Percentiles rank a stretch among this genome's conserved stretches.
Conservation (phyloP, 805 yeast species). For the Sungouiella blattae region DNA sequence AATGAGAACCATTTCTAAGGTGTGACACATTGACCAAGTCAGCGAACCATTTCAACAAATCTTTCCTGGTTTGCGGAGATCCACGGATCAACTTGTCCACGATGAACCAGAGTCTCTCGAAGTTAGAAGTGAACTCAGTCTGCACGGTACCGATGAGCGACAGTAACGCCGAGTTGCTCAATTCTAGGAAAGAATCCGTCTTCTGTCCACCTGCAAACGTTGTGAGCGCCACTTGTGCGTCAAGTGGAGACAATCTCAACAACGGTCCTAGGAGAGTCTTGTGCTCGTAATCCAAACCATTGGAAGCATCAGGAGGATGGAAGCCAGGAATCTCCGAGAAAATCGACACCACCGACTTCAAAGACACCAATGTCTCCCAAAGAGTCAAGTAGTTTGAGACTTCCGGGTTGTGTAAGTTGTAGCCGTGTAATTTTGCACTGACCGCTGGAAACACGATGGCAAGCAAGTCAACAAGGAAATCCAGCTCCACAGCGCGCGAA, state of each 20-base stretch:
- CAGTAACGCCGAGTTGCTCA: conserved; percentile 49
- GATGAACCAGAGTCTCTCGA: conserved; percentile 65
- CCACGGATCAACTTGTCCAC: conserved; percentile 75
- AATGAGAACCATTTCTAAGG: conserved; percentile 81
- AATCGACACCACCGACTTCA: conserved; percentile 58
- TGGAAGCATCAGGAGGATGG: conserved; percentile 36
- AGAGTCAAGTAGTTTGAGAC: conserved; percentile 54
- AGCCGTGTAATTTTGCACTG: conserved; percentile 30
- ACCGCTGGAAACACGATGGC: conserved; percentile 48
- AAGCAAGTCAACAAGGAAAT: conserved; percentile 56
- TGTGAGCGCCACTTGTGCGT: conserved; percentile 44
- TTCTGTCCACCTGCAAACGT: conserved; percentile 36
- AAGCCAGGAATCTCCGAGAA: conserved; percentile 59
- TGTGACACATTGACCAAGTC: conserved; percentile 78
- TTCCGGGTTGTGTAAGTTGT: conserved; percentile 48
- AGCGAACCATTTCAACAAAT: conserved; percentile 65
- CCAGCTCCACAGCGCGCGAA: conserved; percentile 62
- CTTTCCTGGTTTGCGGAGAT: conserved; percentile 59
- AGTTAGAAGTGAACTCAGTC: conserved; percentile 55
- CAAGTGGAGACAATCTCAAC: conserved; percentile 70
- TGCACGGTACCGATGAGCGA: conserved; percentile 43
- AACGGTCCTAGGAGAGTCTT: conserved; percentile 75
- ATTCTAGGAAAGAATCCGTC: conserved; percentile 25
- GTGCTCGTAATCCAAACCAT: conserved; percentile 54
- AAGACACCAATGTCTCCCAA: conserved; percentile 54